Evolutionary conservation across 225 moss, liverwort and hornwort genomes (phyloP), one percentile per base, ranked within the genome.

Genomic region (Pleurozium schreberi): DNA sequence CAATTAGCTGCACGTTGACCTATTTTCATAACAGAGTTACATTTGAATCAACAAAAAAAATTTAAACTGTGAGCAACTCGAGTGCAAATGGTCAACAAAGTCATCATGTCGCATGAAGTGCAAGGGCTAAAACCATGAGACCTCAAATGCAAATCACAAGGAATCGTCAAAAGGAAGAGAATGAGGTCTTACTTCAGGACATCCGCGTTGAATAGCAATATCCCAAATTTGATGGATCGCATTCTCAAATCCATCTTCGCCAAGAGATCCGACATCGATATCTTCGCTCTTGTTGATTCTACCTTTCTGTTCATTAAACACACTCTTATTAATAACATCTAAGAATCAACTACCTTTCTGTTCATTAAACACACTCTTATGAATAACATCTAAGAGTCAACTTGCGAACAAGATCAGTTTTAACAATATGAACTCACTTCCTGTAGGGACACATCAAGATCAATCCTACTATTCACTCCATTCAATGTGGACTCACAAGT

Each of bases 1-100:
- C 12, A 3, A 3, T 8, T 26, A 83, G 12, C 8, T 23, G 10
- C 11, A 0, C 11, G 1, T 8, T 18, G 2, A 0, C 66, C 65
- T 83, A 38, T 19, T 52, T 64, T 50, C n/a, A 38, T 18, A 38
- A 66, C 52, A 53, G 0, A 34, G 18, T 36, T 25, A 6, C 4
- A n/a, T 2, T 45, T 15, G 12, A 49, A 66, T 38, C 10, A 47
- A 18, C 11, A 17, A 8, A 17, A 11, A 38, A 26, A 25, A 12
- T 18, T 16, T 26, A 19, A 33, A 65, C 4, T 36, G 3, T 14
- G 8, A 49, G 5, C 17, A 64, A 82, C 18, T 50, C 38, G 12
- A 83, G 5, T 38, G 20, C 50, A 34, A 31, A 59, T 59, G 2
- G 22, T 55, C 78, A 78, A 25, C 38, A 26, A 38, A 78, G n/a